These are phyloP conservation scores for Nidula niveotomentosa DNA, from an alignment of 1,284 basidiomycete species.

Conservation along the genomic window DNA sequence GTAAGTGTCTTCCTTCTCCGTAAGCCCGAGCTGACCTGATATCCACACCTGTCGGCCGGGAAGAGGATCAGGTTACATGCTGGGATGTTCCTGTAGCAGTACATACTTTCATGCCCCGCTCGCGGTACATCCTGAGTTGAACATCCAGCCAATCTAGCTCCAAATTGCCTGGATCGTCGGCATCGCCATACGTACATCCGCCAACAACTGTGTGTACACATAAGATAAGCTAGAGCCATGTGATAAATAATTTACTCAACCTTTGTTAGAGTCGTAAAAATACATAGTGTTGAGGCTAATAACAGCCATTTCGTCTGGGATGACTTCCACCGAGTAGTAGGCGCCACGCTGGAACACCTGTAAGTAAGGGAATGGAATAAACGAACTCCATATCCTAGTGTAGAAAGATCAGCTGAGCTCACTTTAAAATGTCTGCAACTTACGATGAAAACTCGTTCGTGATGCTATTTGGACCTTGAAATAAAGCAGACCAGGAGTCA, in stretches of 20 bases:
- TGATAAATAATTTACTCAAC: slow-evolving; percentile 31
- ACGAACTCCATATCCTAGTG: slow-evolving; percentile 77
- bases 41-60: slow-evolving; percentile 42
- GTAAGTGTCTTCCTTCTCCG: slow-evolving; percentile 7
- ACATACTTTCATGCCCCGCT: slow-evolving; percentile 75
- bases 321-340: slow-evolving; percentile 84
- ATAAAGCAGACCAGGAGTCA: slow-evolving; percentile 10
- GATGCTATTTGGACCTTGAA: slow-evolving; percentile 74
- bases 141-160: slow-evolving; percentile 92
- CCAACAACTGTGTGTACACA: slow-evolving; percentile 47
- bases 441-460: slow-evolving; percentile 77
- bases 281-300: slow-evolving; percentile 92
- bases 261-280: slow-evolving; percentile 91
- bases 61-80: too few species aligned
- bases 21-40: slow-evolving; percentile 26
- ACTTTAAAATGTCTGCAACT: slow-evolving; percentile 21
- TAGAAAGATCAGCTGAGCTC: slow-evolving; percentile 6
- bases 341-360: slow-evolving; percentile 85
- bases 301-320: slow-evolving; percentile 76
- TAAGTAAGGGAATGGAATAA: slow-evolving; percentile 81
- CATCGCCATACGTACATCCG: slow-evolving; percentile 63
- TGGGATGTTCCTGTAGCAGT: too few species aligned
- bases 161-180: slow-evolving; percentile 78
- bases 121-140: slow-evolving; percentile 72
- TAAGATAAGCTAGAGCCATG: background rate